Evolutionary conservation across 306 rosid genomes (phyloP), one percentile per base, ranked within the genome.

Genomic region (Medicago lupulina): DNA sequence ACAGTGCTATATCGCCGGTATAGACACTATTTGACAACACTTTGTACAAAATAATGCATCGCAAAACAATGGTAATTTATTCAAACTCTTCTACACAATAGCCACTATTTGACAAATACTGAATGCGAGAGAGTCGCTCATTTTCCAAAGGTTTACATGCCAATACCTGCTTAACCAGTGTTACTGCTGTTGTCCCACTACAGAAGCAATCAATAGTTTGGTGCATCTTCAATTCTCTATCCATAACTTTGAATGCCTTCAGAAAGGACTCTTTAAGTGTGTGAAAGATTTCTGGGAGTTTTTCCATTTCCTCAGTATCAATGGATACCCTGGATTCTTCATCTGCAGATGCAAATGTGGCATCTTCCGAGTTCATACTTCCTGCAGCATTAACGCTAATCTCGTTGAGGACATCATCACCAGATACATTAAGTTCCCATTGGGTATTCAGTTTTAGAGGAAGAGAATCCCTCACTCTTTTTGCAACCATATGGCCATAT

Each of bases 121-220:
- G 57, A 55, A 55, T 58, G 64, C 13, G 18, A 58, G 43, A 63
- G 62, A 51, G 64, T 17, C 15, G 1, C 51, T 67, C 73, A 61
- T 61, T 49, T 44, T 82, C 38, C 36, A 58, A 58, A 8, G 19
- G 41, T 72, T 71, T 36, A 60, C 21, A 58, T 51, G 76, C 71
- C n/a, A 61, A 17, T 58, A 96, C 99, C 97, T 96, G 97, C 82
- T 96, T 96, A 76, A 96, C 68, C 44, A 96, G 80, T 64, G 98
- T 92, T 72, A 96, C 99, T 1, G 99, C 99, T 47, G 99, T 96
- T 76, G 99, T 88, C 74, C 99, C 99, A 62, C 99, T 96, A 77
- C 99, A 96, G 84, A 88, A 92, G 85, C 96, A 84, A 87, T 96
- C 96, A 9, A 96, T 83, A 65, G 70, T 83, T 70, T 85, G 92